Evolutionary conservation across 345 rosid species (phyloP).

Genomic region (Xanthoceras sorbifolium): DNA sequence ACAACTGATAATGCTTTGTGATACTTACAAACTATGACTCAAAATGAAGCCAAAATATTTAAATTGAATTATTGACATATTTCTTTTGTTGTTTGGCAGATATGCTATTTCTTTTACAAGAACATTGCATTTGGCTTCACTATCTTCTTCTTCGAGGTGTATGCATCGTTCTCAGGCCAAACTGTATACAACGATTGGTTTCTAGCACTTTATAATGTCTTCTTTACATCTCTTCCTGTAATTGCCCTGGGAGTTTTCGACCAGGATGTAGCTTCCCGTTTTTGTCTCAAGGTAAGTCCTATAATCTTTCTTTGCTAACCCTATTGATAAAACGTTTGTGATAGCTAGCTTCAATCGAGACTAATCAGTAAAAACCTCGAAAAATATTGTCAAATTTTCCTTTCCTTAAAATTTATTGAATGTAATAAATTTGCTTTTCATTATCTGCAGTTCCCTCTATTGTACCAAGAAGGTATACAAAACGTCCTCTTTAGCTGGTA

Average conservation of each 20-base stretch:
- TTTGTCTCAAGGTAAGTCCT: slow-evolving; percentile 63
- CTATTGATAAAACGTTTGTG: background rate
- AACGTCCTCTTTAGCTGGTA: slow-evolving; percentile 90
- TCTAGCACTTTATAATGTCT: slow-evolving; percentile 76
- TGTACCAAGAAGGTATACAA: slow-evolving; percentile 97
- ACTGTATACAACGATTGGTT: slow-evolving; percentile 92
- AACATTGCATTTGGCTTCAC: slow-evolving; percentile 91
- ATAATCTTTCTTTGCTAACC: background rate
- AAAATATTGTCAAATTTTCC: too few species aligned
- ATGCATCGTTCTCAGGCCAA: slow-evolving; percentile 88
- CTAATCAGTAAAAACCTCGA: background rate
- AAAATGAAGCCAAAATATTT: background rate
- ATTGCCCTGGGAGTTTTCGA: slow-evolving; percentile 93
- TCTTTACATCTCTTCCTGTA: slow-evolving; percentile 98
- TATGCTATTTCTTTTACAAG: slow-evolving; percentile 99
- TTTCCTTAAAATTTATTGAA: background rate
- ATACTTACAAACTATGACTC: background rate
- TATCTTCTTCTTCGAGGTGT: slow-evolving; percentile 81
- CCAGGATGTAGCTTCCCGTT: slow-evolving; percentile 78
- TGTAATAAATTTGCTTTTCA: slow-evolving; percentile 4
- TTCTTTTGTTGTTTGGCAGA: slow-evolving; percentile 44
- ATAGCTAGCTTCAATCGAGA: background rate
- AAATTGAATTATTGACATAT: slow-evolving; percentile 13
- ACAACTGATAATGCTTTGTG: too few species aligned
- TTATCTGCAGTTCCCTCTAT: slow-evolving; percentile 71